Evolutionary conservation across 495 filamentous ascomycete species (phyloP).

Genomic region (Penicillium paxilli): DNA sequence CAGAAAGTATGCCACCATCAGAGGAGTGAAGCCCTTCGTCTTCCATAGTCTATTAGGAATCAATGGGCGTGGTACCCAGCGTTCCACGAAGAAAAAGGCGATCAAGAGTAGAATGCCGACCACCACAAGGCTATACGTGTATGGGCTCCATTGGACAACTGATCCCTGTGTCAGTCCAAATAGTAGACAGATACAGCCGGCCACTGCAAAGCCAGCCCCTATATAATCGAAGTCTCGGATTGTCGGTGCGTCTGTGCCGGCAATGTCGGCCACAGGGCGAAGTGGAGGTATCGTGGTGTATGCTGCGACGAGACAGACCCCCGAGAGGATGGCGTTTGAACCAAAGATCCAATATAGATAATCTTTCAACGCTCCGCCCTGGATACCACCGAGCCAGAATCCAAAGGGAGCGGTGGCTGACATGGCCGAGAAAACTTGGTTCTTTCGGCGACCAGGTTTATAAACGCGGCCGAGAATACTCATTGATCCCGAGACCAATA

Average conservation of each 20-base stretch:
- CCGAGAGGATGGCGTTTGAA: conserved; percentile 28
- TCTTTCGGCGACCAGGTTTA: conserved; percentile 33
- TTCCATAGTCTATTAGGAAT: conserved; percentile 35
- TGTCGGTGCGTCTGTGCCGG: conserved; percentile 24
- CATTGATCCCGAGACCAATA: conserved; percentile 34
- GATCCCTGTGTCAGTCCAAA: conserved; percentile 35
- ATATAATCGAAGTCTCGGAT: conserved; percentile 32
- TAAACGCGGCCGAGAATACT: conserved; percentile 34
- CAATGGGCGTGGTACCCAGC: conserved; percentile 24
- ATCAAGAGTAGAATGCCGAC: conserved; percentile 27
- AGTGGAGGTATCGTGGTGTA: conserved; percentile 28
- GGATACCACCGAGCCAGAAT: conserved; percentile 31
- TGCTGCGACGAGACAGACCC: conserved; percentile 24
- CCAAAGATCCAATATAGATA: conserved; percentile 35
- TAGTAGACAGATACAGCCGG: conserved; percentile 31
- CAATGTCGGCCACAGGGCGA: conserved; percentile 26
- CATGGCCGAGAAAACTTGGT: conserved; percentile 35
- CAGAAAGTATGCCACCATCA: conserved; percentile 50
- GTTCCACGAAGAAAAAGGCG: conserved; percentile 28
- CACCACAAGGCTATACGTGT: conserved; percentile 26
- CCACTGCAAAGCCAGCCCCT: conserved; percentile 22
- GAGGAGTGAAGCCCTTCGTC: conserved; percentile 46
- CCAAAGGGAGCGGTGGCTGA: conserved; percentile 32
- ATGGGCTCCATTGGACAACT: conserved; percentile 28
- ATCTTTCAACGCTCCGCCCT: conserved; percentile 26